Base-by-base conservation (phyloP, 768 basidiomycete species). In the Boletellus sp. region DNA sequence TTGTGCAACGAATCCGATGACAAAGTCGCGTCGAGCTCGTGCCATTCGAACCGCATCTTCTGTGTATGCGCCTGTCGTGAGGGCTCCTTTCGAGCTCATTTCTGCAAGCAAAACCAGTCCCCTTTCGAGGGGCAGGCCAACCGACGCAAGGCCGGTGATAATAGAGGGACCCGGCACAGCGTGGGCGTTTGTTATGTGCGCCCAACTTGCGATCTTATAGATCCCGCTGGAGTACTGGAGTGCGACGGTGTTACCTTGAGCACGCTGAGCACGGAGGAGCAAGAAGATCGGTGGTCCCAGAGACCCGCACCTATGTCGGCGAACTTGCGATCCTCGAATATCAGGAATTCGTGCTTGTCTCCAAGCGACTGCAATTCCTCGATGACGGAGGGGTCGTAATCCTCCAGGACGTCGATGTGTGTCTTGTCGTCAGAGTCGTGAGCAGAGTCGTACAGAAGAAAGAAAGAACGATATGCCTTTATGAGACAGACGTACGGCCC, bases 301-400 rank as follows among this genome's bases (percentile, higher is more conserved):
- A 16, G 45, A 13, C 31, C 58, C 79, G 60, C 54, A 94, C 95
- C 95, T 45, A 99, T 98, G 69, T 99, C 96, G 4, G 96, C 95
- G 61, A 99, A 99, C 70, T 99, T 99, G 56, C 96, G 78, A 73
- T 99, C 96, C 72, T 98, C 96, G 59, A 98, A 99, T 59, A 97
- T 94, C 45, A 95, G 68, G 72, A 98, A 99, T 62, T 96, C 91
- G 55, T 96, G 83, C 65, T 88, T 85, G 40, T 70, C 62, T 62
- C 86, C 84, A 7, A 98, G 80, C 32, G 75, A 74, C 52, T 82
- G 77, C 36, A 99, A 75, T 38, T 77, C 74, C 36, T 81, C 73
- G 48, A 94, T 80, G 40, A 97, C 70, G 7, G 77, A 78, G 10
- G 72, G 68, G 39, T 93, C 82, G 67, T 93, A 98, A 71, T 98